Evolutionary conservation across 108 stramenopile genomes (phyloP).

Genomic region (Schizochytrium sp.): DNA sequence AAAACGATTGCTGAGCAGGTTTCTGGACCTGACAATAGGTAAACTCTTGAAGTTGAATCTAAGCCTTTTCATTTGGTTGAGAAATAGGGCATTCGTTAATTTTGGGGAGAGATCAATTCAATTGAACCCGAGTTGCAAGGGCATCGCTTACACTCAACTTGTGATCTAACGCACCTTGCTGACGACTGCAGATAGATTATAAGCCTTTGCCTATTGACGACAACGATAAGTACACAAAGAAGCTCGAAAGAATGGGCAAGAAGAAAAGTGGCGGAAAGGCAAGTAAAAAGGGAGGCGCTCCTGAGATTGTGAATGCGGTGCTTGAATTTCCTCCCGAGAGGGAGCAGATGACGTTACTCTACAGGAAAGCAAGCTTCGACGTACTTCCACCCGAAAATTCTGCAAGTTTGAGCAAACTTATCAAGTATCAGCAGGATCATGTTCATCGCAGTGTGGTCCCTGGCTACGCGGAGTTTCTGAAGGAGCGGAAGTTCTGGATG

Average conservation of each 20-base stretch:
- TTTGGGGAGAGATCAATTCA: no score
- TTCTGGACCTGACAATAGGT: no score
- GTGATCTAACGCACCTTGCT: no score
- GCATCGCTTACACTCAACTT: no score
- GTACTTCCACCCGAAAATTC: constrained; percentile 16
- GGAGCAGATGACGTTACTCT: constrained; percentile 48
- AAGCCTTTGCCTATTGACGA: no score
- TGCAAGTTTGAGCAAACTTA: not conserved
- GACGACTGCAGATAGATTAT: no score
- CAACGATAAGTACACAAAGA: not conserved
- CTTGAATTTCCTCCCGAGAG: constrained; percentile 27
- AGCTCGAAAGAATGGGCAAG: constrained; percentile 52
- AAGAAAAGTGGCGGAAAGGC: constrained; percentile 52
- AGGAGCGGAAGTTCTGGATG: constrained; percentile 59
- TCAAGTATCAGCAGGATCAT: constrained; percentile 55
- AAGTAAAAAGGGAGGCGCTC: not conserved
- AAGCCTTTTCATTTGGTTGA: no score
- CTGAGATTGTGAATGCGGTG: constrained; percentile 42
- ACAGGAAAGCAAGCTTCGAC: constrained; percentile 51
- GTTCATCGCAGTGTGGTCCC: constrained; percentile 16
- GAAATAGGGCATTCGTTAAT: no score
- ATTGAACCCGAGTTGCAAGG: no score
- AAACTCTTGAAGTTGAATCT: no score
- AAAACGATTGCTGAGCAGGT: no score
- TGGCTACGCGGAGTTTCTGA: constrained; percentile 1